Evolutionary conservation across 257 asterid species (phyloP), one percentile per base, ranked within the genome.

Genomic region (Eucommia ulmoides): DNA sequence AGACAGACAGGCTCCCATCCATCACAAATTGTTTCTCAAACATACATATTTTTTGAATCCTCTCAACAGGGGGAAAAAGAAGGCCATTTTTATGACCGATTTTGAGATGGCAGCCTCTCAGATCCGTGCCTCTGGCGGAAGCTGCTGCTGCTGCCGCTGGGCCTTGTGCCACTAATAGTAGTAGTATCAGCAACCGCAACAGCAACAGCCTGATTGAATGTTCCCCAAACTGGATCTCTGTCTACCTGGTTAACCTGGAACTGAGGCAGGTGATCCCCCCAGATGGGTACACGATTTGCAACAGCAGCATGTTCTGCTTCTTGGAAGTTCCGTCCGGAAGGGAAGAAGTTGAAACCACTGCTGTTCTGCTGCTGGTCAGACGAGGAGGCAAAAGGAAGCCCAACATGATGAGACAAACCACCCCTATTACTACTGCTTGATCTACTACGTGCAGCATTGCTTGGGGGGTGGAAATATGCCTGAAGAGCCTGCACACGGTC

Each of bases 41-140:
- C 81, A 70, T 55, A 80, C 29, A 60, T 64, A 55, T 51, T 38
- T 59, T 20, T 24, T 19, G 61, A 64, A 65, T 53, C 72, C 51
- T 59, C 65, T 52, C 63, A 55, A 53, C 62, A 62, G 22, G 56
- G 64, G 55, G 58, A 21, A 55, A 58, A 48, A 60, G 38, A n/a
- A n/a, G n/a, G n/a, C n/a, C n/a, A n/a, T n/a, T n/a, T 59, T 69
- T 72, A 78, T 64, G 67, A 69, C 72, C 83, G 80, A 54, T 75
- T 72, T 60, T 81, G 93, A 18, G 84, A 77, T 42, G 86, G 86
- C 83, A 66, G 67, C 75, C 94, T 79, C 55, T 74, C 89, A 11
- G 88, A 62, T 61, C 94, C 94, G 49, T 77, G 85, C 72, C 94
- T 73, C 58, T 64, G 92, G 21, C 82, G 75, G 55, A 65, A 66